Evolutionary conservation across 1,139 yeast genomes (phyloP).

Genomic region (Blastobotrys capitulatus): DNA sequence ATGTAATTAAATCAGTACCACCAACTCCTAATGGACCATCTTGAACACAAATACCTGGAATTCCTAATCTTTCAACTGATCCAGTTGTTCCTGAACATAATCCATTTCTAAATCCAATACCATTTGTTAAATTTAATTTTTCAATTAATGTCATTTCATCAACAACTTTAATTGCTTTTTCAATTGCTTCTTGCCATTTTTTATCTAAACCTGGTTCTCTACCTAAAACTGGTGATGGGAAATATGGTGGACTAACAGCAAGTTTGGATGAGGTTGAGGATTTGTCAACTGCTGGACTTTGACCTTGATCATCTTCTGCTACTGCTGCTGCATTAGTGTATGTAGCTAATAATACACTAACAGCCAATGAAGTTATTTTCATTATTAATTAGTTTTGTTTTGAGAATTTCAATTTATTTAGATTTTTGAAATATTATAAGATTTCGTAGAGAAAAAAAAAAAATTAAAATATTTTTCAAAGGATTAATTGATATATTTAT

Average conservation of each 20-base stretch:
- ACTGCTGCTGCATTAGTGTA: background rate
- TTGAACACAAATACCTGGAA: slow-evolving; percentile 55
- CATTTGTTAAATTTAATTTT: slow-evolving; percentile 58
- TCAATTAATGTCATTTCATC: slow-evolving; percentile 53
- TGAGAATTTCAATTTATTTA: too few relatives aligned
- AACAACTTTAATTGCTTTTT: slow-evolving; percentile 47
- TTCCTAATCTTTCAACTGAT: slow-evolving; percentile 45
- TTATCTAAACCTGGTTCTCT: background rate
- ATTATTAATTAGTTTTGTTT: background rate
- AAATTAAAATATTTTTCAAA: too few relatives aligned
- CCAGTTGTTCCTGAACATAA: slow-evolving; percentile 62
- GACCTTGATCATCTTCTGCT: background rate
- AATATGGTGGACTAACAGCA: background rate
- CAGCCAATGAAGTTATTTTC: background rate
- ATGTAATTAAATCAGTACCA: slow-evolving; percentile 51
- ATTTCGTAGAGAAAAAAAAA: too few relatives aligned
- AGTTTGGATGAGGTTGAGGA: slow-evolving; percentile 23
- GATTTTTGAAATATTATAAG: too few relatives aligned
- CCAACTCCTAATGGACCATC: slow-evolving; percentile 64
- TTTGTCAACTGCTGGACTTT: background rate
- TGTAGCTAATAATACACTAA: background rate
- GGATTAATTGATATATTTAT: too few relatives aligned
- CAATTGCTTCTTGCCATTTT: slow-evolving; percentile 52
- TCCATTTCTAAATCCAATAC: slow-evolving; percentile 52
- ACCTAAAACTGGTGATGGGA: slow-evolving; percentile 8